Conservation (phyloP, 2,329 filamentous ascomycete genomes). For the Trichoderma breve region DNA sequence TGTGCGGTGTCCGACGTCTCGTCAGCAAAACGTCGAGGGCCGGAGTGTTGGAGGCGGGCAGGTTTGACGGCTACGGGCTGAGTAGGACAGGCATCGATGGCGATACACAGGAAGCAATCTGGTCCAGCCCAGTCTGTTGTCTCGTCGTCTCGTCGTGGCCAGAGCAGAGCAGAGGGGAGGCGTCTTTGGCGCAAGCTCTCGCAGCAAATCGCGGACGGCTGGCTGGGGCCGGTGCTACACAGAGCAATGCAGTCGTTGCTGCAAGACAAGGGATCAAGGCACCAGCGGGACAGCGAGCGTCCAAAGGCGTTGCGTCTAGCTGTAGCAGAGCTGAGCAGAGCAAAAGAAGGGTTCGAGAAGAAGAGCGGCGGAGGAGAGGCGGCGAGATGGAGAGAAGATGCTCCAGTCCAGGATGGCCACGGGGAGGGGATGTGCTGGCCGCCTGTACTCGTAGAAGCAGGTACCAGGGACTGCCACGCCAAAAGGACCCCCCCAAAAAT, state of each 20-base stretch:
- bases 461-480: constrained; percentile 18
- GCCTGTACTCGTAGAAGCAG: constrained; percentile 13
- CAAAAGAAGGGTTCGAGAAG: not conserved
- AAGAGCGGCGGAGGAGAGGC: not conserved
- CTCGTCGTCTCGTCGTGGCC: not conserved
- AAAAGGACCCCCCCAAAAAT: not conserved
- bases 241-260: constrained; percentile 8
- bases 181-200: not conserved
- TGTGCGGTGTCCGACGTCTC: constrained; percentile 10
- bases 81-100: constrained; percentile 18
- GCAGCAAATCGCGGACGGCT: constrained; percentile 5
- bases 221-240: constrained; percentile 16
- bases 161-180: not conserved
- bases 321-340: not conserved
- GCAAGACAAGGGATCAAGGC: constrained; percentile 6
- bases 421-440: constrained; percentile 16
- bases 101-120: constrained; percentile 3
- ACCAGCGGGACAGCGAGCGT: constrained; percentile 8
- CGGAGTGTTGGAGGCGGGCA: not conserved
- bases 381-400: constrained; percentile 12
- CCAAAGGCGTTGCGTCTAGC: not conserved
- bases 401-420: not conserved
- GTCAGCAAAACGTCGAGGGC: constrained; percentile 11
- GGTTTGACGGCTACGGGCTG: constrained; percentile 11
- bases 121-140: not conserved